These are phyloP conservation scores for Microdochium paspali DNA, from an alignment of 2,329 filamentous ascomycete species.

Conservation along the genomic window DNA sequence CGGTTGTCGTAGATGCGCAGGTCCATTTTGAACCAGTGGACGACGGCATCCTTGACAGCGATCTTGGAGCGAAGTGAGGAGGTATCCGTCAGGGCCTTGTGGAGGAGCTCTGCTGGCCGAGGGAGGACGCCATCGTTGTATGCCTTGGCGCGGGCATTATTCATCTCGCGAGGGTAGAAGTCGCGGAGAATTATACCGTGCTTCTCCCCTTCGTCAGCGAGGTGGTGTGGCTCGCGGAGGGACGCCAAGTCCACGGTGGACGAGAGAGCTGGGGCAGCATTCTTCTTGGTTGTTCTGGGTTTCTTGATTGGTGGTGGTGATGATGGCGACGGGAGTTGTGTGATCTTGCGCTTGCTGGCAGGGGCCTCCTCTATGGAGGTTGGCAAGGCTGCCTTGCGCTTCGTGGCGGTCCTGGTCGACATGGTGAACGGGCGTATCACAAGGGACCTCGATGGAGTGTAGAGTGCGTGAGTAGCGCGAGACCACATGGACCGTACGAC, in stretches of 20 bases:
- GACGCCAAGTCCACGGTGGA: not conserved
- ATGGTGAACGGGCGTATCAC: not conserved
- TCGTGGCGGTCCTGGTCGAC: not conserved
- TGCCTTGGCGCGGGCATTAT: slow-evolving; percentile 62
- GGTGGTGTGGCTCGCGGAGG: not conserved
- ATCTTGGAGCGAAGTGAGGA: slow-evolving; percentile 40
- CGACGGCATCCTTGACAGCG: slow-evolving; percentile 49
- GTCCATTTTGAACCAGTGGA: slow-evolving; percentile 90
- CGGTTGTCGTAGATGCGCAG: slow-evolving; percentile 67
- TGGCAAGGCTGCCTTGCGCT: not conserved
- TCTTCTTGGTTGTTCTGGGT: not conserved
- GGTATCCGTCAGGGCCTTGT: slow-evolving; percentile 53
- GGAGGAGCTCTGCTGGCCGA: slow-evolving; percentile 63
- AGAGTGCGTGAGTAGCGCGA: not conserved
- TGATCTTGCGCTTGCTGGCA: not conserved
- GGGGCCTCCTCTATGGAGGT: not conserved
- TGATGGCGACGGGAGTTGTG: not conserved
- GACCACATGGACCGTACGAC: not conserved
- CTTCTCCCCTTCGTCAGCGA: not conserved
- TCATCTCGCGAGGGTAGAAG: slow-evolving; percentile 84
- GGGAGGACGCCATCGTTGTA: slow-evolving; percentile 64
- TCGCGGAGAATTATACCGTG: slow-evolving; percentile 59
- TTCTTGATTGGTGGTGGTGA: not conserved
- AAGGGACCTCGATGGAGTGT: not conserved
- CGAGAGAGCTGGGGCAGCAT: not conserved